Conservation (phyloP, 768 basidiomycete species). For the Auricularia sp. region DNA sequence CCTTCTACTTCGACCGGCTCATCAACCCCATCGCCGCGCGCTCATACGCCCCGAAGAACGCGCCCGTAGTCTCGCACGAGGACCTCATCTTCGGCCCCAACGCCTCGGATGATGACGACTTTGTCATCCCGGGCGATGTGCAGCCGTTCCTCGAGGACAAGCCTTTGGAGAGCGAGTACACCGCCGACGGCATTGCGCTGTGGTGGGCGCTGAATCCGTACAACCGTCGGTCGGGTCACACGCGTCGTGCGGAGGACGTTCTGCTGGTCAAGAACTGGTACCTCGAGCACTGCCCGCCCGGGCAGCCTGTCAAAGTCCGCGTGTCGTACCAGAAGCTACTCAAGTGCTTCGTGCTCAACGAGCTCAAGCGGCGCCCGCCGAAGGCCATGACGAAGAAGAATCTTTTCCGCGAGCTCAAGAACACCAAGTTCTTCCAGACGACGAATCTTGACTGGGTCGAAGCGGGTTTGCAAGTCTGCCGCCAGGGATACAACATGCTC, state of each 20-base stretch:
- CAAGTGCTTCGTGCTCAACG: slow-evolving; percentile 93
- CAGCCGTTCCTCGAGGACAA: slow-evolving; percentile 73
- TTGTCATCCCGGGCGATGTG: slow-evolving; percentile 69
- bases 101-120: slow-evolving; percentile 75
- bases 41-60: slow-evolving; percentile 73
- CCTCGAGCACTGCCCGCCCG: slow-evolving; percentile 93
- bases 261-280: slow-evolving; percentile 98
- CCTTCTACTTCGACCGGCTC: slow-evolving; percentile 97
- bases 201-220: slow-evolving; percentile 99
- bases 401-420: slow-evolving; percentile 87
- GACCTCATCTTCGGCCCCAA: slow-evolving; percentile 84
- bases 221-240: slow-evolving; percentile 81
- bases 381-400: slow-evolving; percentile 99
- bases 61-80: slow-evolving; percentile 77
- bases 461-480: slow-evolving; percentile 94
- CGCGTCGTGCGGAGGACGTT: slow-evolving; percentile 84
- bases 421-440: slow-evolving; percentile 99
- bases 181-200: slow-evolving; percentile 91
- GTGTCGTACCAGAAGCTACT: slow-evolving; percentile 98
- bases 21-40: slow-evolving; percentile 96
- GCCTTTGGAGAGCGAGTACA: slow-evolving; percentile 78
- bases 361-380: slow-evolving; percentile 76
- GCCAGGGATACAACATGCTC: slow-evolving; percentile 99
- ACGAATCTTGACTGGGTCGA: slow-evolving; percentile 98
- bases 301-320: slow-evolving; percentile 93